Percentiles rank a stretch among this genome's conserved stretches.
phyloP scores from a whole-genome alignment of 345 rosid genomes.

The Linum lewisii region DNA sequence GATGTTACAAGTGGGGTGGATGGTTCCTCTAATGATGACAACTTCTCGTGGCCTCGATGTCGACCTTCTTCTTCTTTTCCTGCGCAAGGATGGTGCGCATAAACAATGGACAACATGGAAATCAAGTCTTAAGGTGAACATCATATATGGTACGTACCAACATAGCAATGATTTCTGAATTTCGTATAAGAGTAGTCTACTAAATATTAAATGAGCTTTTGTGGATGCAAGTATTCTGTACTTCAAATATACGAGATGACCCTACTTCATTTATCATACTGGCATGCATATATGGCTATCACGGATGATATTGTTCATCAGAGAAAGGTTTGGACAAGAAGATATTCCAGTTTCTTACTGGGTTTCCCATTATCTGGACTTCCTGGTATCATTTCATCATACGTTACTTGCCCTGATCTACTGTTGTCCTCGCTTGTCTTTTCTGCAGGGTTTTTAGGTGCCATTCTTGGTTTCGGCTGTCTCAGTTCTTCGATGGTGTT shows the following conservation, averaged over 20 bases:
- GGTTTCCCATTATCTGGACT: conserved; percentile 7
- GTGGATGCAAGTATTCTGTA: no score
- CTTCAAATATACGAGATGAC: no score
- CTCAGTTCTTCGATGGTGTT: conserved; percentile 32
- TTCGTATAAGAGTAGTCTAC: no score
- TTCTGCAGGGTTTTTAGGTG: not conserved
- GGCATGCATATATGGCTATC: no score
- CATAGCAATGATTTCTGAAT: no score
- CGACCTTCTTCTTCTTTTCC: conserved; percentile 19
- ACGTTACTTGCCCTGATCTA: conserved; percentile 18
- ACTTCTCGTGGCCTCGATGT: conserved; percentile 6
- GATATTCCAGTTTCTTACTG: conserved; percentile 19
- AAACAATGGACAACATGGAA: no score
- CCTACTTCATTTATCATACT: no score
- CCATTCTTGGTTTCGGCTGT: conserved; percentile 18
- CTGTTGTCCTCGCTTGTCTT: conserved; percentile 5
- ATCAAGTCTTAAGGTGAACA: no score
- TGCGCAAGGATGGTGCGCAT: not conserved
- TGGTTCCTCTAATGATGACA: conserved; percentile 21
- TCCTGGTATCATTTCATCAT: conserved; percentile 55
- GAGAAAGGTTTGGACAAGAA: no score
- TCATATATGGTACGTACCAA: no score
- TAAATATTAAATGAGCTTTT: no score
- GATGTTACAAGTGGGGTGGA: conserved; percentile 4
- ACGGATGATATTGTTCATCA: no score